These are phyloP conservation scores for Trifolium fragiferum DNA, from an alignment of 306 rosid genomes.

Conservation along the genomic window DNA sequence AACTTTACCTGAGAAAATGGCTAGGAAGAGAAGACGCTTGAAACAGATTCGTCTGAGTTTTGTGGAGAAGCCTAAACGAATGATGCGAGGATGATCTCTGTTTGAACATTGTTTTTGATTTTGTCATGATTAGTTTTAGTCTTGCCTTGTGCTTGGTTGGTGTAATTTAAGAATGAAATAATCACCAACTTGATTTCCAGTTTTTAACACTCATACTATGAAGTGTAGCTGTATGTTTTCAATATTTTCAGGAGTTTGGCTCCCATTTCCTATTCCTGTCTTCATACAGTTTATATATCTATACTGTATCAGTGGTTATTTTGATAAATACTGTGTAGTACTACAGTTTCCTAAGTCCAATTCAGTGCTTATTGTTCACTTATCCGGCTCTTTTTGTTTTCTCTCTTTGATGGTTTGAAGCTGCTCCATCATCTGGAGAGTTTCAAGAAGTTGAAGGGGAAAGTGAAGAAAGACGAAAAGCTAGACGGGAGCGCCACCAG, in stretches of 20 bases:
- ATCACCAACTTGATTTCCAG: neutral
- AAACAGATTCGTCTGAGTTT: slow-evolving; percentile 81
- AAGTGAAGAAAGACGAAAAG: slow-evolving; percentile 90
- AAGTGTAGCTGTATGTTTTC: neutral
- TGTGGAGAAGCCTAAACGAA: slow-evolving; percentile 68
- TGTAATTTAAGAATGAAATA: slow-evolving; percentile 7
- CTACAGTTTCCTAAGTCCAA: neutral
- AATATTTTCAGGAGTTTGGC: neutral
- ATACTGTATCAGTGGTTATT: neutral
- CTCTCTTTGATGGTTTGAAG: slow-evolving; percentile 52
- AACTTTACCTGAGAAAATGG: slow-evolving; percentile 90
- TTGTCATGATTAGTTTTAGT: slow-evolving; percentile 20
- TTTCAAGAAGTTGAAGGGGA: slow-evolving; percentile 95
- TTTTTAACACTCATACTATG: neutral
- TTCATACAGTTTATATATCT: neutral
- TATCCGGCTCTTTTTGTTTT: slow-evolving; percentile 27
- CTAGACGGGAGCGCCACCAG: slow-evolving; percentile 91
- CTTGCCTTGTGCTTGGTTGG: slow-evolving; percentile 5
- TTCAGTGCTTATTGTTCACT: slow-evolving; percentile 27
- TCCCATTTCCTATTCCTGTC: neutral
- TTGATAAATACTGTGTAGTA: neutral
- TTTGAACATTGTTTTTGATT: slow-evolving; percentile 36
- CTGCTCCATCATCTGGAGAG: slow-evolving; percentile 75
- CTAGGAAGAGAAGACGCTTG: slow-evolving; percentile 84
- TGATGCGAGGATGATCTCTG: slow-evolving; percentile 52